phyloP scores from a whole-genome alignment of 257 asterid genomes.

The Gentiana straminea region DNA sequence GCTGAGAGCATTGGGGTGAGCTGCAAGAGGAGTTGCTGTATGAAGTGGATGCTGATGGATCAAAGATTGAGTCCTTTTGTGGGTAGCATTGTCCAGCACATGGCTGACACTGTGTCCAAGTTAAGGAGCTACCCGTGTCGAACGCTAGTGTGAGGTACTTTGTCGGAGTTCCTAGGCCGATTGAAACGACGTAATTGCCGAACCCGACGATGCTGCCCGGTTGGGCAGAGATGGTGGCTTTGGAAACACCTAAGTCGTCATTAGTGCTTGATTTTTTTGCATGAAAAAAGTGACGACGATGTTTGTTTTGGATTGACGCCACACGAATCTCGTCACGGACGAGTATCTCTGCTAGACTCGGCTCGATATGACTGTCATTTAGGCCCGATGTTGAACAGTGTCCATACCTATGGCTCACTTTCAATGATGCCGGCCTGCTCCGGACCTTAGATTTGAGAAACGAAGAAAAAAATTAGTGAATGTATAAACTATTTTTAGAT shows the following conservation, averaged over 20 bases:
- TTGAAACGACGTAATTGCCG: slow-evolving; percentile 47
- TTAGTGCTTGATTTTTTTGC: background rate
- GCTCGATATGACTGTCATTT: slow-evolving; percentile 8
- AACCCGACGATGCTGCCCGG: slow-evolving; percentile 36
- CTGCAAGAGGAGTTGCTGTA: slow-evolving; percentile 44
- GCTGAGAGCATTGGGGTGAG: slow-evolving; percentile 34
- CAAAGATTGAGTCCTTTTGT: slow-evolving; percentile 50
- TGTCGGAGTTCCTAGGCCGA: slow-evolving; percentile 62
- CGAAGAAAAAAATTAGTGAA: too few relatives aligned
- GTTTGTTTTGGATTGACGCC: slow-evolving; percentile 34
- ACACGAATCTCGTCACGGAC: slow-evolving; percentile 42
- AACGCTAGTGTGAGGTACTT: slow-evolving; percentile 34
- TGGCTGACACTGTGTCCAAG: slow-evolving; percentile 92
- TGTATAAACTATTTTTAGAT: too few relatives aligned
- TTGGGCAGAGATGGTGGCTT: slow-evolving; percentile 31
- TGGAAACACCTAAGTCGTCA: slow-evolving; percentile 1
- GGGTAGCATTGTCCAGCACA: slow-evolving; percentile 39
- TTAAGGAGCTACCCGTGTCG: slow-evolving; percentile 76
- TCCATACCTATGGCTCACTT: slow-evolving; percentile 43
- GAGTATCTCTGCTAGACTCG: slow-evolving; percentile 32
- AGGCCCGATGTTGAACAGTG: slow-evolving; percentile 31
- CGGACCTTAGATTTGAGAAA: slow-evolving; percentile 24
- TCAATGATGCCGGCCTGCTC: slow-evolving; percentile 33
- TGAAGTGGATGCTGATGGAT: slow-evolving; percentile 39
- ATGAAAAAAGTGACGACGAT: background rate